Evolutionary conservation across 208 protist species (phyloP), one percentile per base, ranked within the genome.

Genomic region (Crithidia fasciculata): DNA sequence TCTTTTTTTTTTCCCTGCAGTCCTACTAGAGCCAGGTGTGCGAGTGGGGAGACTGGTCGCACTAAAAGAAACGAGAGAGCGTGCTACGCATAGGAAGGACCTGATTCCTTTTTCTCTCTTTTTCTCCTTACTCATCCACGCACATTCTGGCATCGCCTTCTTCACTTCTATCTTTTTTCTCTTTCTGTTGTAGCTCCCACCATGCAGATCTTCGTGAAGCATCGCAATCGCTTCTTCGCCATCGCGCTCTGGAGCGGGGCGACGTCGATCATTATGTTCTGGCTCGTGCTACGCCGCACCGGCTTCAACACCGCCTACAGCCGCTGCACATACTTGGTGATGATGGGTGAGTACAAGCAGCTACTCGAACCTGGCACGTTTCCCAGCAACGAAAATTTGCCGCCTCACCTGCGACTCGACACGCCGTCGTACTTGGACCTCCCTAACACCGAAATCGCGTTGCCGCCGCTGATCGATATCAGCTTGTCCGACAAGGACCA

Each of bases 321-420:
- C 64, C 87, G 89, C 39, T 88, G 81, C 81, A 84, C 68, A 15
- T 96, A 94, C 65, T 71, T 94, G 16, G 87, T 89, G 15, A 91
- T 92, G 88, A 85, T 89, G 84, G 92, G 88, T 6, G 92, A 96
- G 68, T 96, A 94, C 78, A 85, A 87, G 60, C 89, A 94, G 74
- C 60, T 90, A 37, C 81, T 96, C 0, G 84, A 93, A 56, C 80
- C 89, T 2, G 92, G 92, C 15, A 86, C 86, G 0, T 90, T 89
- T 49, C 92, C 92, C 10, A 78, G 61, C 58, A 96, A 96, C 74
- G 78, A 71, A 4, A 71, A 85, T 60, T 77, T 96, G 13, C 92
- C 89, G 0, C 92, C 89, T 0, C 92, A 96, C 72, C 78, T 96
- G 12, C 87, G 92, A 8, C 86, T 96, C 5, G 92, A 96, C 49